Conservation (phyloP, 2,329 filamentous ascomycete species). For the Ceratocystis destructans region DNA sequence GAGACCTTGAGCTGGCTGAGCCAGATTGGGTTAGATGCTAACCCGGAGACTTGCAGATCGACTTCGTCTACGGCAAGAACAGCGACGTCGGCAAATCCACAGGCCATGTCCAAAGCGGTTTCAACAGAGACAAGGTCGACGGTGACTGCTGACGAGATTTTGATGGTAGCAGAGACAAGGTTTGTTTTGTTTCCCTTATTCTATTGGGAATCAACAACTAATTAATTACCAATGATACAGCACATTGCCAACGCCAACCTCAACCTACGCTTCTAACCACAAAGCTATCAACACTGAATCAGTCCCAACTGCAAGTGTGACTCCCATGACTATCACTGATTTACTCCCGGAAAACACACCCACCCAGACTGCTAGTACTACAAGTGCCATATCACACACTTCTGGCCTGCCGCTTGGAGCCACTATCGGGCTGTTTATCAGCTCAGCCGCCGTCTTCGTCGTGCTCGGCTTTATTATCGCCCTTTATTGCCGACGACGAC, state of each 20-base stretch:
- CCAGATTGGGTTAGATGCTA: background rate
- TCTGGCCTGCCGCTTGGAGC: conserved; percentile 12
- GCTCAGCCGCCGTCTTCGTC: conserved; percentile 7
- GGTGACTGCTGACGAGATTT: background rate
- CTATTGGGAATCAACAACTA: background rate
- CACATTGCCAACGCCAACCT: background rate
- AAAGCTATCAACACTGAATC: background rate
- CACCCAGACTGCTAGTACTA: conserved; percentile 1
- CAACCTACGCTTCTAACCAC: background rate
- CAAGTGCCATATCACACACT: background rate
- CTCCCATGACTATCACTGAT: no score
- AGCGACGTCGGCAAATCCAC: background rate
- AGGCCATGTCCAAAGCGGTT: background rate
- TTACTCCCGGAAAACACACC: no score
- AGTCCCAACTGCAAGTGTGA: no score
- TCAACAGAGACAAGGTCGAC: background rate
- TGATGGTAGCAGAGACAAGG: background rate
- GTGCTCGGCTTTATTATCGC: conserved; percentile 10
- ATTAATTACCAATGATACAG: background rate
- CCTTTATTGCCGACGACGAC: conserved; percentile 9
- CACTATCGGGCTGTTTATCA: conserved; percentile 14
- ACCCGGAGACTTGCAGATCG: background rate
- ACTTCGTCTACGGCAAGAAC: background rate
- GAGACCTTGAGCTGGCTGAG: background rate
- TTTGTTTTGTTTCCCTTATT: background rate